A percentile compares a stretch with the other conserved stretches of the same genome.
Conservation (phyloP, 176 grass and related monocot genomes). For the Lolium perenne region DNA sequence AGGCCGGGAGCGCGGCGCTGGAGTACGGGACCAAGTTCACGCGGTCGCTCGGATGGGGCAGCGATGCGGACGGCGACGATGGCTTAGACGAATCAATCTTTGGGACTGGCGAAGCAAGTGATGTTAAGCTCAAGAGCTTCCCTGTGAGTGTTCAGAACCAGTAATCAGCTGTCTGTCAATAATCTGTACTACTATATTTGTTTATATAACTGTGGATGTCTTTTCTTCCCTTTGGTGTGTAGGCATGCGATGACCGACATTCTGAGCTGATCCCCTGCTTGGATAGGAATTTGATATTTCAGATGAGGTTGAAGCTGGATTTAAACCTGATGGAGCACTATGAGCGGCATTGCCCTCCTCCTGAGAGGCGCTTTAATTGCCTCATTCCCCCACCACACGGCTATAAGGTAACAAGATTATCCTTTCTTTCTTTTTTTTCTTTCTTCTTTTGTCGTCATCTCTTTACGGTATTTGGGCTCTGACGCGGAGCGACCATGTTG, state of each 20-base stretch:
- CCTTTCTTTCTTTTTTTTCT: background rate
- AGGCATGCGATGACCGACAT: slow-evolving; percentile 93
- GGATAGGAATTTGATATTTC: slow-evolving; percentile 99
- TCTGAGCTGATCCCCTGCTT: slow-evolving; percentile 98
- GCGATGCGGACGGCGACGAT: slow-evolving; percentile 54
- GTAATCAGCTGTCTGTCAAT: slow-evolving; percentile 9
- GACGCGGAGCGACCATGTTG: background rate
- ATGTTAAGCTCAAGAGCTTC: slow-evolving; percentile 77
- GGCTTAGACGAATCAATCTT: slow-evolving; percentile 86
- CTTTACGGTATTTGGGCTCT: background rate
- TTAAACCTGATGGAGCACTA: slow-evolving; percentile 99
- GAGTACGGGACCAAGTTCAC: slow-evolving; percentile 92
- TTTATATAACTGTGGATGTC: slow-evolving; percentile 33
- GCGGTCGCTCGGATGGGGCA: slow-evolving; percentile 71
- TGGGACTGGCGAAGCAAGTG: slow-evolving; percentile 54
- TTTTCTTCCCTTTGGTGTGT: slow-evolving; percentile 29
- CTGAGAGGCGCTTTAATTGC: slow-evolving; percentile 93
- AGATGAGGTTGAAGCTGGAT: slow-evolving; percentile 95
- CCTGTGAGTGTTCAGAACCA: slow-evolving; percentile 69
- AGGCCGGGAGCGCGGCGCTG: slow-evolving; percentile 56
- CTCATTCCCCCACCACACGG: slow-evolving; percentile 86
- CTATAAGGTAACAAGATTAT: slow-evolving; percentile 77
- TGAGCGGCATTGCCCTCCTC: slow-evolving; percentile 93
- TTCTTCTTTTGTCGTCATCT: background rate
- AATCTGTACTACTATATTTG: background rate